Percentiles rank a stretch among this genome's conserved stretches.
These are phyloP conservation scores for Candida labiduridarum DNA, from an alignment of 1,139 yeast species.

Conservation along the genomic window DNA sequence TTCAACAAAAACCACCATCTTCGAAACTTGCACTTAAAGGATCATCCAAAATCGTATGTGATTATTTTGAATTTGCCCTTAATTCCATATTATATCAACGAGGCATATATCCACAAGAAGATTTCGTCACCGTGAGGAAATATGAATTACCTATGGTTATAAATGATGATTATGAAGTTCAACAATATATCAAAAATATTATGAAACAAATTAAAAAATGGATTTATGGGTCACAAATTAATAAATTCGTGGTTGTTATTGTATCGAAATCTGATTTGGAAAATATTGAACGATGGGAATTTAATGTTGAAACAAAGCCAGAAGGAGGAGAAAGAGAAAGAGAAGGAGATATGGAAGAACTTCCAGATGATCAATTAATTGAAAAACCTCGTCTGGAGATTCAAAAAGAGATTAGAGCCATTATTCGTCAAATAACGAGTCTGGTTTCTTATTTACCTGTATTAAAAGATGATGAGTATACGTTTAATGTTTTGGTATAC, in stretches of 20 bases:
- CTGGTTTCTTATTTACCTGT: conserved; percentile 85
- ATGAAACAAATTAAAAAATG: conserved; percentile 80
- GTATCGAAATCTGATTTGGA: conserved; percentile 68
- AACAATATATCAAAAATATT: conserved; percentile 65
- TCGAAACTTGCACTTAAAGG: conserved; percentile 68
- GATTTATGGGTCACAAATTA: conserved; percentile 73
- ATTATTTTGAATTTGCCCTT: conserved; percentile 81
- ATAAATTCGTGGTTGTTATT: conserved; percentile 71
- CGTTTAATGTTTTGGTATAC: conserved; percentile 85
- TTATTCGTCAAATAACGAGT: conserved; percentile 87
- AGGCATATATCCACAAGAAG: conserved; percentile 89
- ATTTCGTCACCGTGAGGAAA: conserved; percentile 75
- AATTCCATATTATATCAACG: conserved; percentile 84
- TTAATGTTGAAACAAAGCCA: conserved; percentile 55
- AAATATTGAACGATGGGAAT: conserved; percentile 85
- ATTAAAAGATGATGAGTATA: conserved; percentile 63
- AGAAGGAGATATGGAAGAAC: conserved; percentile 6
- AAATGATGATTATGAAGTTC: conserved; percentile 77
- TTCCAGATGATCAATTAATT: too few species aligned
- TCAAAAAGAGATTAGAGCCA: conserved; percentile 78
- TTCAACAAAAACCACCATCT: conserved; percentile 5
- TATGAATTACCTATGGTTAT: conserved; percentile 79
- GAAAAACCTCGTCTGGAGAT: conserved; percentile 51
- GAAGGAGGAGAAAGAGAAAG: conserved; percentile 7
- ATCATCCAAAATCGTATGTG: conserved; percentile 75